Percentiles rank a stretch among this genome's conserved stretches.
phyloP scores from a whole-genome alignment of 441 rosid genomes.

The Mallotus japonicus region DNA sequence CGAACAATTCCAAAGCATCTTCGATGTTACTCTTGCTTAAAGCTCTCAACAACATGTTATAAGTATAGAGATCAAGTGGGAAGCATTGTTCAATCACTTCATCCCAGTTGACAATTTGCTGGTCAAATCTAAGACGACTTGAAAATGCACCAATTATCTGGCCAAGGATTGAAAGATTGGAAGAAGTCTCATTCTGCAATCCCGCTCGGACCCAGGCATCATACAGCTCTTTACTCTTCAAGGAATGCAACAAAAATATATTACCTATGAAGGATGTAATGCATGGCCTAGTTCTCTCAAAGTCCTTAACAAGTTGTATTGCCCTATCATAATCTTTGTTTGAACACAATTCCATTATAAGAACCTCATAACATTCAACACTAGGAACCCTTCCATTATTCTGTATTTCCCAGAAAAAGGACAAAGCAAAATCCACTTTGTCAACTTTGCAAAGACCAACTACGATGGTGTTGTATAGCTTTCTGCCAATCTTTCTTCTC shows the following conservation, averaged over 20 bases:
- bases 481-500: conserved; percentile 31
- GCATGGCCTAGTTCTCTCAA: conserved; percentile 42
- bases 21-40: conserved; percentile 39
- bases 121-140: conserved; percentile 33
- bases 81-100: conserved; percentile 60
- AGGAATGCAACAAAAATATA: conserved; percentile 53
- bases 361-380: conserved; percentile 52
- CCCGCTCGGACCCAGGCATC: conserved; percentile 55
- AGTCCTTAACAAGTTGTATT: conserved; percentile 48
- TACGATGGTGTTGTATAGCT: conserved; percentile 46
- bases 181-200: conserved; percentile 37
- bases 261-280: conserved; percentile 78
- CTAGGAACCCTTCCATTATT: conserved; percentile 42
- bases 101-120: conserved; percentile 42
- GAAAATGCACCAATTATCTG: conserved; percentile 64
- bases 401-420: conserved; percentile 47
- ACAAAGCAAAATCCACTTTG: conserved; percentile 45
- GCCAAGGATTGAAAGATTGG: conserved; percentile 46
- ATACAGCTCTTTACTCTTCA: conserved; percentile 44
- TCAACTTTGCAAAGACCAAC: conserved; percentile 55
- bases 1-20: conserved; percentile 44
- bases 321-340: conserved; percentile 39
- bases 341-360: conserved; percentile 45
- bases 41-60: conserved; percentile 57
- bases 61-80: conserved; percentile 51